These are phyloP conservation scores for Tuber borchii DNA, from an alignment of 495 filamentous ascomycete genomes.

Conservation along the genomic window DNA sequence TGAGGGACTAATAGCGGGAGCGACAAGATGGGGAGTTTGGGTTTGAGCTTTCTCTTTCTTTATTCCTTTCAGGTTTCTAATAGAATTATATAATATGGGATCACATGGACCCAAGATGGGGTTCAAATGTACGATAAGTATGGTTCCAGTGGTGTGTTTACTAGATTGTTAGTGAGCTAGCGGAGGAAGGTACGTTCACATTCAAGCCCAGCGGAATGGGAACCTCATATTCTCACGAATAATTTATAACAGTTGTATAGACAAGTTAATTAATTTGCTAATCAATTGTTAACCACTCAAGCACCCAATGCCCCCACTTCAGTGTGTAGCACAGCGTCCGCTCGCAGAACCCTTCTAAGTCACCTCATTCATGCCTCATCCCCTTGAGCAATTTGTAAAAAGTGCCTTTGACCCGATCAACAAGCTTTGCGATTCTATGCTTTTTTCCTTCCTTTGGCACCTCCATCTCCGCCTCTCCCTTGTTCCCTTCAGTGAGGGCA, in stretches of 20 bases:
- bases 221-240: background rate
- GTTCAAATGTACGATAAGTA: background rate
- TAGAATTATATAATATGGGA: background rate
- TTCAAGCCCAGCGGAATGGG: background rate
- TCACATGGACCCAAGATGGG: background rate
- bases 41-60: constrained; percentile 6
- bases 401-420: background rate
- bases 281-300: background rate
- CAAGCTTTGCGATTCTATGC: background rate
- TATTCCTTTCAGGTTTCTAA: background rate
- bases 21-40: background rate
- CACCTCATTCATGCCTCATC: background rate
- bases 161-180: background rate
- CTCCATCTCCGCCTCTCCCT: background rate
- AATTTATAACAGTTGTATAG: background rate
- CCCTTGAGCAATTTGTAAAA: background rate
- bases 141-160: background rate
- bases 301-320: background rate
- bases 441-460: background rate
- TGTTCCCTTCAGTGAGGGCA: background rate
- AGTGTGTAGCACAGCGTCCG: background rate
- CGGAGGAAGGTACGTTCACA: background rate
- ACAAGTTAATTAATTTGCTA: background rate
- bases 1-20: background rate
- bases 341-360: background rate